phyloP scores from a whole-genome alignment of 192 early-diverging fungal genomes.

The Helicostylum pulchrum region DNA sequence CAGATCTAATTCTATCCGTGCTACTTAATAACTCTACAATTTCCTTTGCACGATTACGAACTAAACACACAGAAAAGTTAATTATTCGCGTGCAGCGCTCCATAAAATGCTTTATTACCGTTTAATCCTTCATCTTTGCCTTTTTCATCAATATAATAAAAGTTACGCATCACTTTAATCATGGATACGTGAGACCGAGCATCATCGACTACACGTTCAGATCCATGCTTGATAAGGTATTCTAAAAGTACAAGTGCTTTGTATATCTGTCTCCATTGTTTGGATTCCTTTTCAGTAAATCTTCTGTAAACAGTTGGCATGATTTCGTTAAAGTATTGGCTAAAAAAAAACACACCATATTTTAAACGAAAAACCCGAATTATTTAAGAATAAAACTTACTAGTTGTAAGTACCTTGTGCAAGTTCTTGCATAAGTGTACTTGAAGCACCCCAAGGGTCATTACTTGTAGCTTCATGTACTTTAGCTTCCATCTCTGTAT shows the following conservation, averaged over 20 bases:
- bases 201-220: slow-evolving; percentile 88
- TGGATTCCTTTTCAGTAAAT: slow-evolving; percentile 78
- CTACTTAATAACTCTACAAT: slow-evolving; percentile 81
- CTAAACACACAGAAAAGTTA: too few relatives aligned
- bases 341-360: too few relatives aligned
- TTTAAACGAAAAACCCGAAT: too few relatives aligned
- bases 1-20: slow-evolving; percentile 74
- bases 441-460: slow-evolving; percentile 94
- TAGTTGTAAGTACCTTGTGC: slow-evolving; percentile 83
- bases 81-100: too few relatives aligned
- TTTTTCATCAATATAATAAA: slow-evolving; percentile 88
- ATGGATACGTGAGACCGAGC: slow-evolving; percentile 81
- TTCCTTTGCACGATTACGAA: slow-evolving; percentile 87
- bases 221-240: slow-evolving; percentile 93
- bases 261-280: slow-evolving; percentile 94
- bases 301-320: slow-evolving; percentile 91
- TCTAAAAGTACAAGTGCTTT: slow-evolving; percentile 95
- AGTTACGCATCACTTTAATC: slow-evolving; percentile 84
- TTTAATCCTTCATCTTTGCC: slow-evolving; percentile 98
- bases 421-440: slow-evolving; percentile 91
- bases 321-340: slow-evolving; percentile 91
- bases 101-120: slow-evolving; percentile 50
- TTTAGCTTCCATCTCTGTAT: slow-evolving; percentile 91
- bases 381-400: too few relatives aligned
- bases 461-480: slow-evolving; percentile 90